A percentile compares a stretch with the other conserved stretches of the same genome.
These are phyloP conservation scores for Serendipita sp. DNA, from an alignment of 768 basidiomycete species.

Conservation along the genomic window DNA sequence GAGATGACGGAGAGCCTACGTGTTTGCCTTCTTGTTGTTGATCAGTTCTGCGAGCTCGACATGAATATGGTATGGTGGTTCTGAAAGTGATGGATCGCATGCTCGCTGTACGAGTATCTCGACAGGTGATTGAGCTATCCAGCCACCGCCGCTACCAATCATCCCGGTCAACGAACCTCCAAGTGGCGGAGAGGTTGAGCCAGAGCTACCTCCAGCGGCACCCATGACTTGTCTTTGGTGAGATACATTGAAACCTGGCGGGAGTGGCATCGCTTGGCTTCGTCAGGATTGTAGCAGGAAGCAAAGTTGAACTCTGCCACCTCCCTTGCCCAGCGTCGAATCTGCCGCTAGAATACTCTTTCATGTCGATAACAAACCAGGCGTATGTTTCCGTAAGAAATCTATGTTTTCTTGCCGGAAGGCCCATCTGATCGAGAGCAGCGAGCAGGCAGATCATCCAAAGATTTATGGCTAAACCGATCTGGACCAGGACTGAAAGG, in stretches of 20 bases:
- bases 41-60: conserved; percentile 89
- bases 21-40: conserved; percentile 92
- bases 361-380: no score
- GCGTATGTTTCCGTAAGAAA: no score
- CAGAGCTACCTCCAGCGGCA: background rate
- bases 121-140: conserved; percentile 31
- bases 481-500: no score
- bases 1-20: conserved; percentile 32
- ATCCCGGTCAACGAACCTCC: background rate
- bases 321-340: no score
- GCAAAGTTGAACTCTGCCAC: no score
- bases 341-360: no score
- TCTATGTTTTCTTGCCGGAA: no score
- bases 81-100: conserved; percentile 70
- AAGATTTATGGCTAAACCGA: no score
- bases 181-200: background rate
- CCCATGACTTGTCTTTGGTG: conserved; percentile 7
- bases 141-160: conserved; percentile 9
- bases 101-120: conserved; percentile 64
- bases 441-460: no score
- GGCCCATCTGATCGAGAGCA: no score
- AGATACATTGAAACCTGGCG: background rate
- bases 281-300: no score
- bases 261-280: background rate
- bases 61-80: conserved; percentile 84